These are phyloP conservation scores for Thuidium tamariscinum DNA, from an alignment of 225 moss, liverwort and hornwort genomes.

Conservation along the genomic window DNA sequence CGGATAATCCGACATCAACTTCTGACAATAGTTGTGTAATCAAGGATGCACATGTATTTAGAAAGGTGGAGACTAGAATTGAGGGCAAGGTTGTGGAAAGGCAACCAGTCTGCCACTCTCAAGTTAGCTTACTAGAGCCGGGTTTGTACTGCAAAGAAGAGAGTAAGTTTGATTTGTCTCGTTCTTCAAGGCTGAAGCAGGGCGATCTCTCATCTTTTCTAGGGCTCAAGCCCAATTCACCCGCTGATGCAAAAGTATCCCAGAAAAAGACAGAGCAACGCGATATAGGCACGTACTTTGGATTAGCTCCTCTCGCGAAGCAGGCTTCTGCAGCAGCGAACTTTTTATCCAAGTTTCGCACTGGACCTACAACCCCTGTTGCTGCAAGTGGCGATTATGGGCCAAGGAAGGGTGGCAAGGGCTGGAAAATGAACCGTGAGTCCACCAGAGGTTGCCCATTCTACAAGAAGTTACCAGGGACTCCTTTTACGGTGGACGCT, in stretches of 20 bases:
- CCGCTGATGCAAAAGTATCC: neutral
- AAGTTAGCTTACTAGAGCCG: neutral
- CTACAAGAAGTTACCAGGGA: constrained; percentile 95
- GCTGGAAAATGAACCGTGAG: constrained; percentile 22
- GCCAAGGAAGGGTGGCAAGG: constrained; percentile 9
- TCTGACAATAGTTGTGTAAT: neutral
- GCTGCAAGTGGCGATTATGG: neutral
- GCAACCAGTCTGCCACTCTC: neutral
- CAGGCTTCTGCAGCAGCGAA: constrained; percentile 26
- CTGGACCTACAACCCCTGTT: constrained; percentile 3
- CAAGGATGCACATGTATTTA: neutral
- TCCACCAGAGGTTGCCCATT: constrained; percentile 65
- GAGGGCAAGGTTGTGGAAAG: neutral
- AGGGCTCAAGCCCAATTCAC: constrained; percentile 43
- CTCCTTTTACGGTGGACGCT: constrained; percentile 84
- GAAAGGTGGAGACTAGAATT: neutral
- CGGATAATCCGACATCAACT: neutral
- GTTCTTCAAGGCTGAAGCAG: constrained; percentile 52
- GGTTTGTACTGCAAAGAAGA: neutral
- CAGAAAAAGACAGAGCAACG: constrained; percentile 51
- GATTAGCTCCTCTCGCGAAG: constrained; percentile 45
- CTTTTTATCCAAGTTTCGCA: constrained; percentile 42
- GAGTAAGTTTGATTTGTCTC: neutral
- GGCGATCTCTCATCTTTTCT: constrained; percentile 69
- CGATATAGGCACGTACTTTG: constrained; percentile 65